Conservation (phyloP, 345 rosid genomes). For the Euclidium syriacum region DNA sequence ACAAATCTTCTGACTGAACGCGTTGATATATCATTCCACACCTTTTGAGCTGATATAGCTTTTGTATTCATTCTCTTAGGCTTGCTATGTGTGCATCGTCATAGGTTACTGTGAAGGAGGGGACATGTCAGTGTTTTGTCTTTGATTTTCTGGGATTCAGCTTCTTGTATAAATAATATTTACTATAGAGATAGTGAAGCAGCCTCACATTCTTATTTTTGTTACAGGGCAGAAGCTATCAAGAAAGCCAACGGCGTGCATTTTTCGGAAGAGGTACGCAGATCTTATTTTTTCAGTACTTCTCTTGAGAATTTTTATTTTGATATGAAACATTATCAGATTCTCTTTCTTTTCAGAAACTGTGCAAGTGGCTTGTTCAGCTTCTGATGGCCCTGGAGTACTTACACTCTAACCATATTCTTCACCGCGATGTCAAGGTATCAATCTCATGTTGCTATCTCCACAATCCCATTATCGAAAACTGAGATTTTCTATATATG, state of each 20-base stretch:
- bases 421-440: slow-evolving; percentile 97
- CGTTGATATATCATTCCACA: background rate
- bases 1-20: background rate
- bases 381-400: slow-evolving; percentile 91
- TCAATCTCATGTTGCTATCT: background rate
- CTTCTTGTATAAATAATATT: background rate
- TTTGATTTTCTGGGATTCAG: slow-evolving; percentile 3
- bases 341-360: slow-evolving; percentile 45
- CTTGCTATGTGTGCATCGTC: slow-evolving; percentile 89
- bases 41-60: background rate
- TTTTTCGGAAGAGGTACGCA: slow-evolving; percentile 67
- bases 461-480: background rate
- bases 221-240: slow-evolving; percentile 76
- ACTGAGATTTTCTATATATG: background rate
- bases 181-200: background rate
- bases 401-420: slow-evolving; percentile 74
- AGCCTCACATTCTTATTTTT: background rate
- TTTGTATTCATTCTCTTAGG: slow-evolving; percentile 40
- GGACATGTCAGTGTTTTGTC: slow-evolving; percentile 66
- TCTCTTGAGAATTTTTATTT: background rate
- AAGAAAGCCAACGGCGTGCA: slow-evolving; percentile 69
- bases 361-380: slow-evolving; percentile 88
- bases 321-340: background rate
- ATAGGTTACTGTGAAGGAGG: slow-evolving; percentile 96
- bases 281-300: background rate